A percentile compares a stretch with the other conserved stretches of the same genome.
These are phyloP conservation scores for Rhizopus arrhizus DNA, from an alignment of 371 early-diverging fungal species.

Conservation along the genomic window DNA sequence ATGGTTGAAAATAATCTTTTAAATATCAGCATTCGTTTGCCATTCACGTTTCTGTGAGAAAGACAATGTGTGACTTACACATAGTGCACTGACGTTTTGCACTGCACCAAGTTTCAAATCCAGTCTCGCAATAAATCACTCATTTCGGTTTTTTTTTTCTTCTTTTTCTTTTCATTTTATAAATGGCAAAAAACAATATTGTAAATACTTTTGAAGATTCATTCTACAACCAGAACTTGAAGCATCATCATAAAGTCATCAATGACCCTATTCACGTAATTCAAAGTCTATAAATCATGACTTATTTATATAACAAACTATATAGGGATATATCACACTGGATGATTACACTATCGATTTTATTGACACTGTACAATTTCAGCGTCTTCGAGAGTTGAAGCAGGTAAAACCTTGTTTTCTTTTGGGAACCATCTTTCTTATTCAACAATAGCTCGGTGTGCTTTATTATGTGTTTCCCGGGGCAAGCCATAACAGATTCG, in stretches of 20 bases:
- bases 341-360: conserved; percentile 68
- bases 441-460: conserved; percentile 39
- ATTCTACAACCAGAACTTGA: conserved; percentile 8
- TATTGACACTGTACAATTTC: conserved; percentile 95
- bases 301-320: neutral
- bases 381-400: conserved; percentile 85
- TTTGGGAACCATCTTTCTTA: neutral
- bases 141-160: conserved; percentile 5
- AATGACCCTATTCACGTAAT: conserved; percentile 73
- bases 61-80: neutral
- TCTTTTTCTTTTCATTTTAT: conserved; percentile 7
- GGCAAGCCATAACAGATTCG: conserved; percentile 89
- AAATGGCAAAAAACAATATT: conserved; percentile 19
- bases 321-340: conserved; percentile 80
- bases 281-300: neutral
- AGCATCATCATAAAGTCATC: conserved; percentile 54
- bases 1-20: too few species aligned
- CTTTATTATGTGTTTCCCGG: conserved; percentile 94
- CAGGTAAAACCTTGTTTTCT: conserved; percentile 65
- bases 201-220: conserved; percentile 17
- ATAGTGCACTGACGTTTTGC: too few species aligned
- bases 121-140: neutral
- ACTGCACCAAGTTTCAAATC: too few species aligned
- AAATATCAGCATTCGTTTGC: too few species aligned
- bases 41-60: too few species aligned